Base-by-base conservation (phyloP, 2,329 filamentous ascomycete species). In the Sporothrix pseudoabietina region DNA sequence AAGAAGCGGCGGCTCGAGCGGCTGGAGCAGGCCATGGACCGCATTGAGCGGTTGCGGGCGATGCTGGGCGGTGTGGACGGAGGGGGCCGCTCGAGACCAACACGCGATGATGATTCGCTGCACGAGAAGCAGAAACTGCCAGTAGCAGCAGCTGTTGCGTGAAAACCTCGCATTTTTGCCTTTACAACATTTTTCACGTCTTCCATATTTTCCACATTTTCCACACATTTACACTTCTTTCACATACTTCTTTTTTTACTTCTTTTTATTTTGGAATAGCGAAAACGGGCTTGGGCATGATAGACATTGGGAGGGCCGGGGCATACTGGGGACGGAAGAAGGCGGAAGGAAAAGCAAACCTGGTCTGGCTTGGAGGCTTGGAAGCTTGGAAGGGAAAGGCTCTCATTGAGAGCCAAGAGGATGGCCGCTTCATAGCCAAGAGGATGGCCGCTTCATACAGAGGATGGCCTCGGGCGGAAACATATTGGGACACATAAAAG, bases 31-130 rank as follows among this genome's bases (percentile, higher is more conserved):
- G 92, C 92, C 22, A 86, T 94, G 78, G 85, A 82, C 66, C 85
- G 92, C 77, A 92, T 95, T 77, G 91, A 94, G 79, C 85, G 90
- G 76, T 91, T 92, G 4, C 87, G 89, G 79, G 84, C 84, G 3
- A 79, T 94, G 79, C 78, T 94, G 74, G 83, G 81, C 71, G 19
- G 3, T 32, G 52, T 39, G 54, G 47, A 72, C 22, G 55, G 19
- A 14, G 16, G 16, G 16, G 4, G 9, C 4, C 14, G 22, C 14
- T 6, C 41, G 16, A 68, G 19, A 14, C 65, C 65, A 7, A 0
- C 65, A 6, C 65, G 14, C 14, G 26, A 47, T 14, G 65, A 68
- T 26, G 41, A 52, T 4, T 68, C 65, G 16, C 10, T 68, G 26
- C 65, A 68, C 65, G 65, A 68, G 16, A 49, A 68, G 65, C 65